Evolutionary conservation across 768 basidiomycete species (phyloP), one percentile per base, ranked within the genome.

Genomic region (Coprinopsis strossmayeri): DNA sequence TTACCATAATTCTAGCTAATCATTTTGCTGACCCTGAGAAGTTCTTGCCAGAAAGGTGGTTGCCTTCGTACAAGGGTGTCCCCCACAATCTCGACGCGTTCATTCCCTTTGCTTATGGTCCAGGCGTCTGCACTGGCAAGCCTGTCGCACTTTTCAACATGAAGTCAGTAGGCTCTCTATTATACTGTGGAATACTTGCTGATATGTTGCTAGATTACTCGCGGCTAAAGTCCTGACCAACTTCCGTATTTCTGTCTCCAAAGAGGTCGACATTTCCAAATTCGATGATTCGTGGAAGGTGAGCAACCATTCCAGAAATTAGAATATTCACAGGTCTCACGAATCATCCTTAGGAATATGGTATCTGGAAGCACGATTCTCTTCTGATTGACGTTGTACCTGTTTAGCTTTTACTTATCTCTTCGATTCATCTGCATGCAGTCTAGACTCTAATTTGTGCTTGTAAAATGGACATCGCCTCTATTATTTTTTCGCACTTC

Each of bases 121-220:
- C 46, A 1, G 58, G 56, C 2, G 53, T 56, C 1, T 62, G 61
- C 46, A 56, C 59, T 21, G 61, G 59, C 12, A 62, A 60, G 28
- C 54, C 57, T 1, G 60, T 62, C 12, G 58, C 57, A 3, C 49
- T 62, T n/a, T 51, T 59, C 39, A 59, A 62, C 34, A 61, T 60
- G 56, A 62, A 62, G 61, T 62, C 3, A 32, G 44, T 44, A 3
- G 10, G 10, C 37, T 3, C 11, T 18, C 5, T 20, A 24, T 24
- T 10, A 2, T 3, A 32, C 27, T 1, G 21, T 30, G 18, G 25
- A 15, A 34, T 47, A 4, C 45, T 24, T 7, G 21, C 5, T 28
- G 17, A 25, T 20, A 38, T 20, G 39, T 24, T 27, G 3, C 20
- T 21, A 61, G 57, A 46, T 44, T 60, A 20, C 26, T 59, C 13